phyloP scores from a whole-genome alignment of 176 grass and related monocot species.

The Hordeum marinum region DNA sequence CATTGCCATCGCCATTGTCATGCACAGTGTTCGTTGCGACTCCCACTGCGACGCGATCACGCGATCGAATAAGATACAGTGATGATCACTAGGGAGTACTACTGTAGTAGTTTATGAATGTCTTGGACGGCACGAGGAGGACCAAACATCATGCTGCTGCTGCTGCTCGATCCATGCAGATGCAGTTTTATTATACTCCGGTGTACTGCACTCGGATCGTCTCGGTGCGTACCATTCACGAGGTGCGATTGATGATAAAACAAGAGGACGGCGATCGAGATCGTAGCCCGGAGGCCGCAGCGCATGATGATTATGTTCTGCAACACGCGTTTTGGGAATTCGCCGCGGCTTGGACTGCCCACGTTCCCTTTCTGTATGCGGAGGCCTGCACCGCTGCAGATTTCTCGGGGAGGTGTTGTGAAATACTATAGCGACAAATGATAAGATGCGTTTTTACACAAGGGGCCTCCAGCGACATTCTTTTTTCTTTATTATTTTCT shows the following conservation, averaged over 20 bases:
- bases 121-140: constrained; percentile 31
- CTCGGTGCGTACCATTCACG: constrained; percentile 17
- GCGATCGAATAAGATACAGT: not conserved
- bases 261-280: not conserved
- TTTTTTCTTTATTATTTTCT: too few species aligned
- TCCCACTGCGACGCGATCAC: not conserved
- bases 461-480: too few species aligned
- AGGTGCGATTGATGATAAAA: not conserved
- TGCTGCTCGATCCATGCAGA: not conserved
- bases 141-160: constrained; percentile 1
- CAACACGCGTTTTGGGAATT: not conserved
- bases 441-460: too few species aligned
- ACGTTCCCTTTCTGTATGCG: not conserved
- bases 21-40: not conserved
- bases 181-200: not conserved
- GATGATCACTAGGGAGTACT: not conserved
- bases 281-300: not conserved
- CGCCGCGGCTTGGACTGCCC: not conserved
- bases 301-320: not conserved
- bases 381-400: not conserved
- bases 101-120: not conserved
- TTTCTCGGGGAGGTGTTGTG: too few species aligned
- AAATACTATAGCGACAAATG: too few species aligned
- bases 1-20: not conserved
- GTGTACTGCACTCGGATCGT: not conserved